Evolutionary conservation across 2,329 filamentous ascomycete species (phyloP), one percentile per base, ranked within the genome.

Genomic region (Periconia sp.): DNA sequence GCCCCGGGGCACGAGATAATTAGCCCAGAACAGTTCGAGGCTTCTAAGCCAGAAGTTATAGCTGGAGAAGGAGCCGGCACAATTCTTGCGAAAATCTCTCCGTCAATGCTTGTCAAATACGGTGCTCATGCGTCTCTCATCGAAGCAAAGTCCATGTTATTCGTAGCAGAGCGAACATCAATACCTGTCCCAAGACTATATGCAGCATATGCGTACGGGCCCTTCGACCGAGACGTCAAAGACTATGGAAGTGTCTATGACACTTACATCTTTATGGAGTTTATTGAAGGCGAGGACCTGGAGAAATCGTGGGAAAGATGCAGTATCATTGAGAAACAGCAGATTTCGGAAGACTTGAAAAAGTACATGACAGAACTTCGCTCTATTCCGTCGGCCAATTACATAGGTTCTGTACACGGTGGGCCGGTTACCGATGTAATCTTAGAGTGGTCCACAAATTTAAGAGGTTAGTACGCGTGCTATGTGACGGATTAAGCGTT

Each of bases 351-450:
- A 41, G 48, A 55, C 16, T 34, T 57, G n/a, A 46, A 52, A 9
- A 46, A 46, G 25, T 15, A 55, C 28, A 49, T 55, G 22, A 48
- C 40, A 29, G 48, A 58, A 26, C 46, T 53, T 42, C 51, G 50
- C 26, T 46, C 43, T 45, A 30, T 56, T 39, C 50, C 46, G 17
- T 10, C 47, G 13, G 31, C 45, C 5, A 29, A 30, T n/a, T 54
- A 56, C 29, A 54, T 56, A 6, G 52, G 54, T 41, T 54, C 50
- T 13, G 50, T 52, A 19, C 23, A 56, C 35, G 28, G 26, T 11
- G 54, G 54, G 30, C 50, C 52, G 22, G 50, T 56, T 15, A 56
- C 43, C 43, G 52, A 54, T 56, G 12, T 47, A n/a, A 56, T 57
- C n/a, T 42, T 57, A 26, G 48, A 57, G 29, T 54, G 54, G 54